These are phyloP conservation scores for Yarrowia divulgata DNA, from an alignment of 805 yeast species.

Conservation along the genomic window DNA sequence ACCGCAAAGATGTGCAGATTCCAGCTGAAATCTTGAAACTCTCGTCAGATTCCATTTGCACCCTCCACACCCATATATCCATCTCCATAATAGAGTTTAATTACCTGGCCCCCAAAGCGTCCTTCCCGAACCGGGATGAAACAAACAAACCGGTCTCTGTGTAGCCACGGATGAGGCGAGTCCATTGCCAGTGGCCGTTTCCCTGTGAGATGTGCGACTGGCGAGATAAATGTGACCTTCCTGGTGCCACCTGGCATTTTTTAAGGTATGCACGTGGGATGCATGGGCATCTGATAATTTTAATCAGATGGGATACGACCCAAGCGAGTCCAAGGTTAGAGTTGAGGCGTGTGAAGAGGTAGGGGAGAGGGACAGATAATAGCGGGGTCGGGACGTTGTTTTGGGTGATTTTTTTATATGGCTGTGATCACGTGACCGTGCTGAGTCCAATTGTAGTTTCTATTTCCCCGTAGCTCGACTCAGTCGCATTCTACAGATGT, in stretches of 20 bases:
- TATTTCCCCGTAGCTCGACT: background rate
- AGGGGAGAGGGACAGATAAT: background rate
- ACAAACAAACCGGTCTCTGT: background rate
- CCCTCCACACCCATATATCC: background rate
- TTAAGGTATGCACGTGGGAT: conserved; percentile 20
- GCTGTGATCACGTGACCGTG: background rate
- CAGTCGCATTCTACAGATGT: background rate
- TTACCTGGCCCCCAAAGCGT: background rate
- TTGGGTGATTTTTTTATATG: background rate
- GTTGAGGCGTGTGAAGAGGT: conserved; percentile 3
- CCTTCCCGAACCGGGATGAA: conserved; percentile 5
- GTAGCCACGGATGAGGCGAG: background rate
- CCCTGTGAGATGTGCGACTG: background rate
- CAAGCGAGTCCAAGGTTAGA: conserved; percentile 23
- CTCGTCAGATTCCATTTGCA: background rate
- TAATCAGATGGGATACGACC: conserved; percentile 37
- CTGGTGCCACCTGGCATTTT: conserved; percentile 5
- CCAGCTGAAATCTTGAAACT: background rate
- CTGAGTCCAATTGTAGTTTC: background rate
- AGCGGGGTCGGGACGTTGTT: background rate
- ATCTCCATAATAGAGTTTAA: background rate
- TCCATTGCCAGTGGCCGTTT: background rate
- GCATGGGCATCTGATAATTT: conserved; percentile 36
- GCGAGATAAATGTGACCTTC: background rate
- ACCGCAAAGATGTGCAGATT: background rate